A percentile compares a stretch with the other conserved stretches of the same genome.
Evolutionary conservation across 257 asterid species (phyloP).

Genomic region (Solanum neorickii): DNA sequence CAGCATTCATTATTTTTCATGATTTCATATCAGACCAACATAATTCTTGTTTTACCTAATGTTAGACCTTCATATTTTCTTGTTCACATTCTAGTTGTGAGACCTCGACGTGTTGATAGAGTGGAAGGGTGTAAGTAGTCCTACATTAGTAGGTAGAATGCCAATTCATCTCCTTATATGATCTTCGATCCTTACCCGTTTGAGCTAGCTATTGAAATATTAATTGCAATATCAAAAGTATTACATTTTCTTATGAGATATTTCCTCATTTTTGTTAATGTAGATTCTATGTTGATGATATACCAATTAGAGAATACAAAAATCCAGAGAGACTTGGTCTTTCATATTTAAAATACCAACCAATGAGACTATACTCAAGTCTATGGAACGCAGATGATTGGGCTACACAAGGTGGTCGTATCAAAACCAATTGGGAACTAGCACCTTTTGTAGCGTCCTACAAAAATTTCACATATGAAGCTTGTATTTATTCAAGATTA

Average conservation of each 20-base stretch:
- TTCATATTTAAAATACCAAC: slow-evolving; percentile 47
- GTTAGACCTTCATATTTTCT: not conserved
- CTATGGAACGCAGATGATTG: slow-evolving; percentile 78
- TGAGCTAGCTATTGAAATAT: not conserved
- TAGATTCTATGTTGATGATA: slow-evolving; percentile 52
- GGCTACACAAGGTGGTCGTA: slow-evolving; percentile 72
- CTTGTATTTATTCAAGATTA: slow-evolving; percentile 48
- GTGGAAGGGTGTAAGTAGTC: not conserved
- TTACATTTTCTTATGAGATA: not conserved
- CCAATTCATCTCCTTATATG: not conserved
- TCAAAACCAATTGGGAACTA: slow-evolving; percentile 59
- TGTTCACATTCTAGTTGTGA: not conserved
- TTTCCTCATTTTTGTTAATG: not conserved
- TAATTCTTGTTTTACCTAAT: not conserved
- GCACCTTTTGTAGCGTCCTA: slow-evolving; percentile 72
- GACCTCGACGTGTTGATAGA: not conserved
- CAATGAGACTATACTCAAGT: slow-evolving; percentile 71
- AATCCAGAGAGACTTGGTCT: slow-evolving; percentile 41
- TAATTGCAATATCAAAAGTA: not conserved
- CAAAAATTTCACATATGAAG: slow-evolving; percentile 35
- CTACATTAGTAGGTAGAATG: not conserved
- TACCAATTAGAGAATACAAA: slow-evolving; percentile 61
- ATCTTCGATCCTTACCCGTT: not conserved
- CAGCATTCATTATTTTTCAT: not conserved
- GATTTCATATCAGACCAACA: not conserved